Conservation (phyloP, 805 yeast genomes). For the Kockiozyma suomiensis region DNA sequence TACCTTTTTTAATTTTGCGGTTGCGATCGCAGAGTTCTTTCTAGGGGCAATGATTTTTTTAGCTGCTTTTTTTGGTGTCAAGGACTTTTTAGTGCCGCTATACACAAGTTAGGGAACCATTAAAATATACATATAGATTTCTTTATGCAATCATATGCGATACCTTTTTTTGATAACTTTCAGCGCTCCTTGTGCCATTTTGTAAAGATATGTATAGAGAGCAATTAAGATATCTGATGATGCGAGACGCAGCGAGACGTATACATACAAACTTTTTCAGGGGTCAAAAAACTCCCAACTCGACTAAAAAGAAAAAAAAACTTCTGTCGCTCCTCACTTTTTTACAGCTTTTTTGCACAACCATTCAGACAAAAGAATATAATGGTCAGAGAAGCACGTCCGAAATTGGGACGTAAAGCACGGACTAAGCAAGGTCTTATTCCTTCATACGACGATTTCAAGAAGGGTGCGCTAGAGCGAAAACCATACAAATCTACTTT, state of each 20-base stretch:
- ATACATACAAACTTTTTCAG: conserved; percentile 3
- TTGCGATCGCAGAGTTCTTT: conserved; percentile 55
- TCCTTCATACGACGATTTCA: conserved; percentile 83
- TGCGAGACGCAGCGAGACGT: neutral
- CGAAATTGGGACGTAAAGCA: conserved; percentile 84
- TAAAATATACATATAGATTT: too few relatives aligned
- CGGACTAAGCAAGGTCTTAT: conserved; percentile 93
- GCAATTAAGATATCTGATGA: too few relatives aligned
- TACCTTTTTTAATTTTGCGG: conserved; percentile 47
- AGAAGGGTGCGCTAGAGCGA: conserved; percentile 51
- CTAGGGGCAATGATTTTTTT: conserved; percentile 72
- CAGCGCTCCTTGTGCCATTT: conserved; percentile 46
- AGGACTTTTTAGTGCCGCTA: conserved; percentile 9
- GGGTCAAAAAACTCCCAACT: neutral
- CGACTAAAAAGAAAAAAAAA: neutral
- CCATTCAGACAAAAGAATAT: neutral
- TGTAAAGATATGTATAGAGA: neutral
- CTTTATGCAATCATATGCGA: too few relatives aligned
- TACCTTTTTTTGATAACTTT: conserved; percentile 37
- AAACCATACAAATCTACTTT: conserved; percentile 34
- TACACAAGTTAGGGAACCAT: conserved; percentile 9
- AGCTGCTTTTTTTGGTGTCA: conserved; percentile 59
- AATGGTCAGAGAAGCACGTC: conserved; percentile 19
- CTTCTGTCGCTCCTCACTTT: neutral
- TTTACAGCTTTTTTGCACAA: neutral